A percentile compares a stretch with the other conserved stretches of the same genome.
phyloP scores from a whole-genome alignment of 2,329 filamentous ascomycete species.

The Domatiomyces catenatus region DNA sequence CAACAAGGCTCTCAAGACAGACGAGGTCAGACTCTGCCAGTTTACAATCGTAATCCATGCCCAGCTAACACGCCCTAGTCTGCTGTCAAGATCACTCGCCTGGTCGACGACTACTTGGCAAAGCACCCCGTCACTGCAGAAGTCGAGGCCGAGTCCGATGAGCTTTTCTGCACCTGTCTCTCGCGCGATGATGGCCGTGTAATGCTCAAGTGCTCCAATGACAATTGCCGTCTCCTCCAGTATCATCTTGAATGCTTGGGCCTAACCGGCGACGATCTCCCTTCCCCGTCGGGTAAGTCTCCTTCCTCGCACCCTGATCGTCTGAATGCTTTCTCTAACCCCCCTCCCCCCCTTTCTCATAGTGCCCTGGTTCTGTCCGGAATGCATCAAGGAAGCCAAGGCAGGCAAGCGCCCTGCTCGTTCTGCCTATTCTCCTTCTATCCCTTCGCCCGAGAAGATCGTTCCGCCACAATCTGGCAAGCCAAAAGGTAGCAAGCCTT shows the following conservation, averaged over 20 bases:
- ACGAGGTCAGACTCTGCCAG: background rate
- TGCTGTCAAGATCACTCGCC: background rate
- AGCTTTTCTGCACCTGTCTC: background rate
- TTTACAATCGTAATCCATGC: background rate
- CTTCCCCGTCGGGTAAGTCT: background rate
- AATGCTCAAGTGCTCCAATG: background rate
- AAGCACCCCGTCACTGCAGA: background rate
- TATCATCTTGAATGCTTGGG: background rate
- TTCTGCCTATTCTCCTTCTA: background rate
- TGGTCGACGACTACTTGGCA: background rate
- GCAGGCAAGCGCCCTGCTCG: background rate
- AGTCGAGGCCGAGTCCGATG: background rate
- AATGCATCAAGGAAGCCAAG: background rate
- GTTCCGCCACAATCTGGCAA: background rate
- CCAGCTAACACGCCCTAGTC: background rate
- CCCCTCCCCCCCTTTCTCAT: background rate
- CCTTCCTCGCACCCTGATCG: background rate
- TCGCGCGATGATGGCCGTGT: background rate
- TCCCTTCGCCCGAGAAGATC: background rate
- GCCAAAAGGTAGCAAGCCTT: background rate
- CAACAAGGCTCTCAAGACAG: background rate
- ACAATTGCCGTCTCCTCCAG: background rate
- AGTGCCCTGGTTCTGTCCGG: conserved; percentile 1
- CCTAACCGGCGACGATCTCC: background rate
- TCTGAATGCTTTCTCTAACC: background rate